These are phyloP conservation scores for Ogataea angusta DNA, from an alignment of 805 yeast species.

Conservation along the genomic window DNA sequence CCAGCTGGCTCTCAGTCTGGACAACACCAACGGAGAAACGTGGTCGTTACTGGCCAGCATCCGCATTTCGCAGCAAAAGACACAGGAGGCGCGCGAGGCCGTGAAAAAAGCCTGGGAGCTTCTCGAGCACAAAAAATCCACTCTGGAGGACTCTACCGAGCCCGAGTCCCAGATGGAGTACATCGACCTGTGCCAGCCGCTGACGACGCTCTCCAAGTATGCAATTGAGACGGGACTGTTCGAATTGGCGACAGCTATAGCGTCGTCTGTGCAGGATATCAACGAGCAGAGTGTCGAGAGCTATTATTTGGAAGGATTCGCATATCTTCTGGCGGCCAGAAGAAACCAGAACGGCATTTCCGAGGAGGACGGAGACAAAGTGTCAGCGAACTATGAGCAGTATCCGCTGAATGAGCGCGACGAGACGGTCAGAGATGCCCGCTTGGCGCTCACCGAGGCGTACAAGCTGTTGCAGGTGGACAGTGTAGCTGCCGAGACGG, in stretches of 20 bases:
- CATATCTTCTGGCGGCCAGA: slow-evolving; percentile 52
- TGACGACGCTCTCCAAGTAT: slow-evolving; percentile 68
- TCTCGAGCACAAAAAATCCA: slow-evolving; percentile 49
- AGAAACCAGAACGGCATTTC: slow-evolving; percentile 26
- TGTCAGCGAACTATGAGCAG: slow-evolving; percentile 42
- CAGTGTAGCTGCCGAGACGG: slow-evolving; percentile 39
- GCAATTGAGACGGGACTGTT: slow-evolving; percentile 73
- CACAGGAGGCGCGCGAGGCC: slow-evolving; percentile 69
- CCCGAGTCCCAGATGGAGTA: slow-evolving; percentile 49
- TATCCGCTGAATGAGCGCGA: slow-evolving; percentile 31
- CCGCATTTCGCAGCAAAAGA: slow-evolving; percentile 79
- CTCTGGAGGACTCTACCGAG: slow-evolving; percentile 39
- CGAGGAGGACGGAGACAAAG: slow-evolving; percentile 15
- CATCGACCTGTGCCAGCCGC: slow-evolving; percentile 68
- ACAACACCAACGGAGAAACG: slow-evolving; percentile 66
- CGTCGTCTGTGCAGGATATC: slow-evolving; percentile 64
- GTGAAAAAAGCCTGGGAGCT: slow-evolving; percentile 69
- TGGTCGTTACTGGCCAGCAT: slow-evolving; percentile 83
- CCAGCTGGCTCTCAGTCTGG: slow-evolving; percentile 57
- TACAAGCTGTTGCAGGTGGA: slow-evolving; percentile 37
- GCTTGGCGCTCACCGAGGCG: slow-evolving; percentile 38
- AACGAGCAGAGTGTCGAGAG: slow-evolving; percentile 84
- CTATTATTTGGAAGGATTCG: slow-evolving; percentile 79
- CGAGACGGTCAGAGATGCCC: slow-evolving; percentile 39
- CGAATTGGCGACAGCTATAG: slow-evolving; percentile 65